phyloP scores from a whole-genome alignment of 495 filamentous ascomycete genomes.

The Cudoniella acicularis region DNA sequence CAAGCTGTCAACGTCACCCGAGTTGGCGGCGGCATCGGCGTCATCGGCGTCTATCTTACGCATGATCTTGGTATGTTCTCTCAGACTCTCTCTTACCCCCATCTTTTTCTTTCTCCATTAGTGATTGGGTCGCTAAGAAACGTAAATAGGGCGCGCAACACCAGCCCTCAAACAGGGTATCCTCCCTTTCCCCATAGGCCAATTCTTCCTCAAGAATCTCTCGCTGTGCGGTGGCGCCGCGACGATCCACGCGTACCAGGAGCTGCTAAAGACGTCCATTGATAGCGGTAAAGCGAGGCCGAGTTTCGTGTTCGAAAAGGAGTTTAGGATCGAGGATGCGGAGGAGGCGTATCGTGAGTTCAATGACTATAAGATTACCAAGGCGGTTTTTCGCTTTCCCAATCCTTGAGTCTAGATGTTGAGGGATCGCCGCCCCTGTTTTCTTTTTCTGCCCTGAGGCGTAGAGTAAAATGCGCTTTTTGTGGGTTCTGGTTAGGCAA shows the following conservation, averaged over 20 bases:
- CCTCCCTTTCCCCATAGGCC: conserved; percentile 5
- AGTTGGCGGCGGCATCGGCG: conserved; percentile 9
- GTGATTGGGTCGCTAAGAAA: no score
- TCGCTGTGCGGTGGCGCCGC: conserved; percentile 16
- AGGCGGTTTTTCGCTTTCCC: background rate
- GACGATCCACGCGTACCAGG: background rate
- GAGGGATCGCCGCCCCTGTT: no score
- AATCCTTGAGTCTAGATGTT: no score
- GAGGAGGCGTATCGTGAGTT: background rate
- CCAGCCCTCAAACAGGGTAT: conserved; percentile 3
- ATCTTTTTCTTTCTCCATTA: no score
- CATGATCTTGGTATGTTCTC: conserved; percentile 12
- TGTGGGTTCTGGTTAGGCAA: no score
- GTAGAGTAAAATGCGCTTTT: no score
- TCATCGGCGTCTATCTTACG: conserved; percentile 19
- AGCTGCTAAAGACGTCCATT: conserved; percentile 14
- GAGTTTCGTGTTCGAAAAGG: conserved; percentile 22
- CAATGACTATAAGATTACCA: background rate
- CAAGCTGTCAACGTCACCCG: conserved; percentile 10
- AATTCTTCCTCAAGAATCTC: conserved; percentile 13
- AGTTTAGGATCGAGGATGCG: background rate
- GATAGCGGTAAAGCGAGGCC: conserved; percentile 23
- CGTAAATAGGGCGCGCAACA: background rate
- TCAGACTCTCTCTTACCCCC: background rate
- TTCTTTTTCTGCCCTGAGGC: no score